phyloP scores from a whole-genome alignment of 495 filamentous ascomycete species.

The Cenococcum geophilum region DNA sequence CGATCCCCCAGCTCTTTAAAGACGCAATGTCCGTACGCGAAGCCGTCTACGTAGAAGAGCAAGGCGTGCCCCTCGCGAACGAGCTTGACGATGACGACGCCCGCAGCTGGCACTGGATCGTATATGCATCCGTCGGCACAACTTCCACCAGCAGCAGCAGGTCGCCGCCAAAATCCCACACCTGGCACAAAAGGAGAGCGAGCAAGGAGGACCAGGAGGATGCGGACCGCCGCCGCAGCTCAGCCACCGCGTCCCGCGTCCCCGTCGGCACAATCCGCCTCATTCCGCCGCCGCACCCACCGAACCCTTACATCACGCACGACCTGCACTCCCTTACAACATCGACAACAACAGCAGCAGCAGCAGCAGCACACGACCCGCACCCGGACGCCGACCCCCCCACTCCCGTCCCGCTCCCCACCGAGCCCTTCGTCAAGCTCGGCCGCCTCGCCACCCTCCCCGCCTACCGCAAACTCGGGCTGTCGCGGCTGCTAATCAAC shows the following conservation, averaged over 20 bases:
- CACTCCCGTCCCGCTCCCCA: conserved; percentile 4
- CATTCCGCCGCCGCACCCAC: conserved; percentile 66
- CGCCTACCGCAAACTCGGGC: conserved; percentile 55
- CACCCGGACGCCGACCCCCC: conserved; percentile 23
- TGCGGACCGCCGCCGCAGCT: conserved; percentile 13
- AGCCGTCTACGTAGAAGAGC: conserved; percentile 72
- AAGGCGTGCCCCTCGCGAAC: conserved; percentile 55
- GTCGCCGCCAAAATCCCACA: conserved; percentile 30
- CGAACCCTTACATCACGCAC: conserved; percentile 44
- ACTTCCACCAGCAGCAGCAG: conserved; percentile 20
- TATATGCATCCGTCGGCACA: conserved; percentile 54
- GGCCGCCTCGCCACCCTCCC: conserved; percentile 65
- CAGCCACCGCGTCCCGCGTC: conserved; percentile 32
- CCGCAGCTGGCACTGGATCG: conserved; percentile 75
- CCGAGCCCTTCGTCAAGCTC: conserved; percentile 70
- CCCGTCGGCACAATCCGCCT: conserved; percentile 72
- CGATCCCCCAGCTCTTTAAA: conserved; percentile 56
- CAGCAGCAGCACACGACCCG: background rate
- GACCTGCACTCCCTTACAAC: too few relatives aligned
- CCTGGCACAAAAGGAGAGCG: conserved; percentile 27
- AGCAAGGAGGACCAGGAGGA: conserved; percentile 13
- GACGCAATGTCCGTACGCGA: conserved; percentile 75
- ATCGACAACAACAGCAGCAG: background rate
- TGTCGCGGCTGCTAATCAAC: conserved; percentile 58
- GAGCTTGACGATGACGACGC: conserved; percentile 78